Evolutionary conservation across 345 rosid genomes (phyloP).

Genomic region (Acer yangbiense): DNA sequence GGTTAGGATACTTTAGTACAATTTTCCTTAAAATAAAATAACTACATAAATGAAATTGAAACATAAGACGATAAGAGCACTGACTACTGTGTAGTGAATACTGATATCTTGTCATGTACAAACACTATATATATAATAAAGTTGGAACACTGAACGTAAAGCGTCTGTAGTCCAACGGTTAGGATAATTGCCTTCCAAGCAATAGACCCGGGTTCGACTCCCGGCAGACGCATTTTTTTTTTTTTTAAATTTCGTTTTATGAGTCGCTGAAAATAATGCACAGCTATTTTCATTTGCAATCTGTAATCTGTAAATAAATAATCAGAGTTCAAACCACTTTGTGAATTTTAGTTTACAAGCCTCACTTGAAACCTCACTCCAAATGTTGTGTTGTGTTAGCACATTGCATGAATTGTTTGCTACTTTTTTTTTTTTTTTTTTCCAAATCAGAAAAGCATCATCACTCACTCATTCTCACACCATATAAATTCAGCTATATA

Average conservation of each 20-base stretch:
- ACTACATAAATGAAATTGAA: too few relatives aligned
- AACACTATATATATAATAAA: too few relatives aligned
- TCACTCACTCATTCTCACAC: not conserved
- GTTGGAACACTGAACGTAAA: too few relatives aligned
- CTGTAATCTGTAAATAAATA: not conserved
- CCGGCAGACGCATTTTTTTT: constrained; percentile 56
- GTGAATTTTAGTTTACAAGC: not conserved
- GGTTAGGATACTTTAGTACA: too few relatives aligned
- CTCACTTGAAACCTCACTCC: too few relatives aligned
- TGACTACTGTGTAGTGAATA: too few relatives aligned
- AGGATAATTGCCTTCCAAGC: constrained; percentile 93
- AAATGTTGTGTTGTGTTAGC: not conserved
- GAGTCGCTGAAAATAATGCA: not conserved
- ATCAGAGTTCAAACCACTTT: not conserved
- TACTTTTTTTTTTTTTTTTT: not conserved
- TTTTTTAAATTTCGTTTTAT: not conserved
- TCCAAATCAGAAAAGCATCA: constrained; percentile 25
- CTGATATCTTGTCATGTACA: too few relatives aligned
- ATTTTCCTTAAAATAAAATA: too few relatives aligned
- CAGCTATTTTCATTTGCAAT: not conserved
- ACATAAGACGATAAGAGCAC: too few relatives aligned
- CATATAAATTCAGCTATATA: not conserved
- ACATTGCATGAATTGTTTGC: not conserved
- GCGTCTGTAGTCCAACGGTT: constrained; percentile 91
- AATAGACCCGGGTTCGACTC: constrained; percentile 93